phyloP scores from a whole-genome alignment of 441 rosid species.

The Eruca vesicaria region DNA sequence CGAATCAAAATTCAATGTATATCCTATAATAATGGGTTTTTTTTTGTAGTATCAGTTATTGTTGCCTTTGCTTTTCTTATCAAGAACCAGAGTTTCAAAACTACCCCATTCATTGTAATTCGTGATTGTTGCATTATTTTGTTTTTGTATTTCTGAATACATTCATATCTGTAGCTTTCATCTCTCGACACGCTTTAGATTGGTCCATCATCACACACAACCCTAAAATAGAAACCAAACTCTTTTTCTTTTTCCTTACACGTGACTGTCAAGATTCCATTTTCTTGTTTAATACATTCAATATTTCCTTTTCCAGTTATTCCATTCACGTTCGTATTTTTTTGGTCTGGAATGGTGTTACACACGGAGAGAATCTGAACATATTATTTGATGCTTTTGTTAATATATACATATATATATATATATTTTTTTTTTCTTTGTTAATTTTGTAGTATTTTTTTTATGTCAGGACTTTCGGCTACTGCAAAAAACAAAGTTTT shows the following conservation, averaged over 20 bases:
- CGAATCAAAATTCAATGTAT: background rate
- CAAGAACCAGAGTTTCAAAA: background rate
- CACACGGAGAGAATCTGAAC: conserved; percentile 9
- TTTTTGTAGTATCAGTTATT: conserved; percentile 1
- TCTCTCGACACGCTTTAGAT: conserved; percentile 41
- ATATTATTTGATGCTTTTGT: conserved; percentile 13
- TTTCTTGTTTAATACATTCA: conserved; percentile 20
- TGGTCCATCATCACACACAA: conserved; percentile 44
- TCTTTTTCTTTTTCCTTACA: conserved; percentile 30
- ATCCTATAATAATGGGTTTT: conserved; percentile 35
- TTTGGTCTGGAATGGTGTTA: background rate
- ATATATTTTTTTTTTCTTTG: too few species aligned
- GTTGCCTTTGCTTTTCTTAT: conserved; percentile 30
- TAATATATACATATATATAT: too few species aligned
- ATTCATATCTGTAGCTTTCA: conserved; percentile 36
- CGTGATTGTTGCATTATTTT: background rate
- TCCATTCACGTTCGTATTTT: background rate
- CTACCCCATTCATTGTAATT: background rate
- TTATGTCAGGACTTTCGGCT: conserved; percentile 47
- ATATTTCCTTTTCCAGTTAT: conserved; percentile 7
- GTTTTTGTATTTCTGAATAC: background rate
- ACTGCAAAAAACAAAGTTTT: conserved; percentile 17
- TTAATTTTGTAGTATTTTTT: background rate
- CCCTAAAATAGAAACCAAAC: conserved; percentile 29
- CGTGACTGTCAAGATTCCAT: conserved; percentile 35